These are phyloP conservation scores for Entonaema liquescens DNA, from an alignment of 495 filamentous ascomycete genomes.

Conservation along the genomic window DNA sequence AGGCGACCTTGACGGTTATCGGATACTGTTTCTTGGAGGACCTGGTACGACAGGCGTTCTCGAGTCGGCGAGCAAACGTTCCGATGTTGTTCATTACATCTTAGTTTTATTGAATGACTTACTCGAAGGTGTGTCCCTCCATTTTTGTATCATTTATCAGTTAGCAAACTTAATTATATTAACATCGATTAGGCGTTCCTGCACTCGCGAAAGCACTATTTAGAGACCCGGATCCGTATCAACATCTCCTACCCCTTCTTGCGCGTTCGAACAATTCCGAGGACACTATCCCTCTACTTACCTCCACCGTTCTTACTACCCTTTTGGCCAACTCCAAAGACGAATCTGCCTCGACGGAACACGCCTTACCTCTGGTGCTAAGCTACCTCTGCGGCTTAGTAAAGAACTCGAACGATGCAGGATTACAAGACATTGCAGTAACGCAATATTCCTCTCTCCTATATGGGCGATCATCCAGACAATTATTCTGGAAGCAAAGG, in stretches of 20 bases:
- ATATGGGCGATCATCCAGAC: slow-evolving; percentile 74
- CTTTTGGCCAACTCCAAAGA: slow-evolving; percentile 78
- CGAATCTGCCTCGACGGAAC: slow-evolving; percentile 63
- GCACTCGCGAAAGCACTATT: slow-evolving; percentile 77
- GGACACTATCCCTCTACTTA: slow-evolving; percentile 87
- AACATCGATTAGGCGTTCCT: slow-evolving; percentile 71
- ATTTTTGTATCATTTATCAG: neutral
- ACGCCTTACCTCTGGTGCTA: slow-evolving; percentile 84
- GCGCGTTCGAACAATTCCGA: slow-evolving; percentile 80
- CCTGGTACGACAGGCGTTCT: slow-evolving; percentile 77
- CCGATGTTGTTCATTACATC: slow-evolving; percentile 93
- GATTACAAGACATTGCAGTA: slow-evolving; percentile 94
- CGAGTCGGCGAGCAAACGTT: slow-evolving; percentile 77
- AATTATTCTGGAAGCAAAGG: slow-evolving; percentile 87
- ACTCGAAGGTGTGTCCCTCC: slow-evolving; percentile 71
- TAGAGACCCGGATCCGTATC: slow-evolving; percentile 79
- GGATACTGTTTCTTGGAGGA: slow-evolving; percentile 76
- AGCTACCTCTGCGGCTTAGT: slow-evolving; percentile 83
- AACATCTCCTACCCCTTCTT: slow-evolving; percentile 85
- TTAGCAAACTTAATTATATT: slow-evolving; percentile 4
- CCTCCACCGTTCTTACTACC: slow-evolving; percentile 84
- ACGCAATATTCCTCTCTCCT: slow-evolving; percentile 90
- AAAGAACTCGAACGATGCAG: slow-evolving; percentile 79
- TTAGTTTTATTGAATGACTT: slow-evolving; percentile 89
- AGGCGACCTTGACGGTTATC: slow-evolving; percentile 78